Evolutionary conservation across 768 basidiomycete species (phyloP).

Genomic region (Tubosaeta sp.): DNA sequence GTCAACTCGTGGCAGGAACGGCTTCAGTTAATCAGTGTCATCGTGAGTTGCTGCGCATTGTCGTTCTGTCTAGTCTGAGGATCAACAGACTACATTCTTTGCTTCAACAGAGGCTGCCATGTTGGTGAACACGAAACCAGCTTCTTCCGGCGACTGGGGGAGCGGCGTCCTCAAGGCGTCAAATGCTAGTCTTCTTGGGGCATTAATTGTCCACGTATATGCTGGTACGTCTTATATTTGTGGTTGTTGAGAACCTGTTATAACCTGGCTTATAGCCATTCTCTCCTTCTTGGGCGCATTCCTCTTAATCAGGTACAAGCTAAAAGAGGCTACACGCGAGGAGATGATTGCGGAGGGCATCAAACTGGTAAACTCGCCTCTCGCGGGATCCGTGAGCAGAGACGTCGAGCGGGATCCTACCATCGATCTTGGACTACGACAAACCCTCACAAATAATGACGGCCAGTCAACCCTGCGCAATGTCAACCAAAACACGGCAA

Average conservation of each 20-base stretch:
- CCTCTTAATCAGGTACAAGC: conserved; percentile 51
- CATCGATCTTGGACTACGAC: not conserved
- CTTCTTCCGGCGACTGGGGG: conserved; percentile 5
- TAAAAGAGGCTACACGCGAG: conserved; percentile 49
- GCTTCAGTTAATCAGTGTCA: conserved; percentile 56
- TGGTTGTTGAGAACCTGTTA: conserved; percentile 2
- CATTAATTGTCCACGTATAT: conserved; percentile 51
- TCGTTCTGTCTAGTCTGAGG: not conserved
- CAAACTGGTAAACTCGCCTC: conserved; percentile 21
- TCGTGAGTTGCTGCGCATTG: conserved; percentile 35
- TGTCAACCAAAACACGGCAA: not conserved
- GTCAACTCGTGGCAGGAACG: conserved; percentile 62
- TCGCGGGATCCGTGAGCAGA: conserved; percentile 4
- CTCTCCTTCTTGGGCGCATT: conserved; percentile 54
- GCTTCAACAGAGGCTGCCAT: conserved; percentile 54
- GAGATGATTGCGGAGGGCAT: conserved; percentile 37
- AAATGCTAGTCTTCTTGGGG: conserved; percentile 47
- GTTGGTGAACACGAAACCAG: conserved; percentile 41
- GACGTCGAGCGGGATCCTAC: conserved; percentile 12
- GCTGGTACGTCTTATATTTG: conserved; percentile 36
- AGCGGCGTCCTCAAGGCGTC: conserved; percentile 28
- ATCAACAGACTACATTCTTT: conserved; percentile 54
- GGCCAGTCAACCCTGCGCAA: not conserved
- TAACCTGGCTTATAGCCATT: conserved; percentile 25
- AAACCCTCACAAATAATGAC: not conserved